Evolutionary conservation across 2,329 filamentous ascomycete species (phyloP), one percentile per base, ranked within the genome.

Genomic region (Ophiognomonia clavigignenti-juglandacearum): DNA sequence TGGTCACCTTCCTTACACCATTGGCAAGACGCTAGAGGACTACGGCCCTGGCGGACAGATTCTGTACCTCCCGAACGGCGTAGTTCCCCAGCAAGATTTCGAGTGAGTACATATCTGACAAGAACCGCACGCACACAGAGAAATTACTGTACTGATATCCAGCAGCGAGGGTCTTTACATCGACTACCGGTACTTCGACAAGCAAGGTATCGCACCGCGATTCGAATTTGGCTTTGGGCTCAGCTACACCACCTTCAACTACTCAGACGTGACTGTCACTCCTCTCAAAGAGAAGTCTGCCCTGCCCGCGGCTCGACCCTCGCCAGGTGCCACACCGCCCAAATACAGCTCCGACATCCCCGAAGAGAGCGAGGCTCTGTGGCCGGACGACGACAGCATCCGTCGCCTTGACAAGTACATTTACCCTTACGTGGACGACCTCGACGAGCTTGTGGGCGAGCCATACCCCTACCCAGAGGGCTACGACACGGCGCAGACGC

Each of bases 151-250:
- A 20, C 34, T 36, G 18, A 36, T 18, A 7, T 20, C 7, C 11
- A 20, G 19, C 10, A 45, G 74, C 1, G 88, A 96, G 60, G 88
- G 88, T 0, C 68, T 96, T 0, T 91, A 91, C 60, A 83, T 95
- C 55, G 92, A 96, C 69, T 96, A 96, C 67, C 83, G 90, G 11
- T 80, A 91, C 64, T 91, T 96, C 56, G 90, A 96, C 70, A 87
- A 85, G 61, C 66, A 84, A 45, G 72, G 75, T 47, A 83, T 93
- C 50, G 72, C 73, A 5, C 91, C 91, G 1, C 84, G 86, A 1
- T 96, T 84, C 61, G 86, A 88, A 39, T 96, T 96, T 57, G 91
- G 92, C 0, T 91, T 83, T 51, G 92, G 91, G 0, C 75, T 96
- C 2, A 88, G 83, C 43, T 95, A 93, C 68, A 90, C 88, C 0